These are phyloP conservation scores for Neonectria magnoliae DNA, from an alignment of 2,329 filamentous ascomycete species.

Conservation along the genomic window DNA sequence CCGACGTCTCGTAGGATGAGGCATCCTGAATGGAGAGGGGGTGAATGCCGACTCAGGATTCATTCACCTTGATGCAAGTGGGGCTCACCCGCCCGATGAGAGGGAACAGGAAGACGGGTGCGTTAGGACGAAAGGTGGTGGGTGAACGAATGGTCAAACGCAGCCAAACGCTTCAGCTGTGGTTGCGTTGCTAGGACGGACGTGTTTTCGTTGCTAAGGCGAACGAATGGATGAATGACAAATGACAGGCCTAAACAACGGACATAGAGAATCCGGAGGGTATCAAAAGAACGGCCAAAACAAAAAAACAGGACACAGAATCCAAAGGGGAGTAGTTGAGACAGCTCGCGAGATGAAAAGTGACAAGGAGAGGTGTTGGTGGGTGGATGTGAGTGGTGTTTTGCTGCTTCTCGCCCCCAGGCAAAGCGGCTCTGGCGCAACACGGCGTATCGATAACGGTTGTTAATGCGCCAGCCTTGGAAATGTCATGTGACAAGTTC, in stretches of 20 bases:
- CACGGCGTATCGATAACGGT: conserved; percentile 40
- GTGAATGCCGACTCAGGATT: conserved; percentile 24
- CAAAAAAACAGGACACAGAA: not conserved
- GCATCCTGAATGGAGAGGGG: conserved; percentile 31
- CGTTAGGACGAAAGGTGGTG: not conserved
- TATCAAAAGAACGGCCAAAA: not conserved
- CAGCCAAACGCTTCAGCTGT: not conserved
- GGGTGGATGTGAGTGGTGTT: conserved; percentile 21
- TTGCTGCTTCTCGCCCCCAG: conserved; percentile 29
- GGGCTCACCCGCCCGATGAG: not conserved
- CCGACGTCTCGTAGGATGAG: conserved; percentile 35
- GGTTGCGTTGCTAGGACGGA: not conserved
- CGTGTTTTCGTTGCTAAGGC: not conserved
- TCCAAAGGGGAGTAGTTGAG: not conserved
- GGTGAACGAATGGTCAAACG: not conserved
- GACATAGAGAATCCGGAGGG: not conserved
- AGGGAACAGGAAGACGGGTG: conserved; percentile 8
- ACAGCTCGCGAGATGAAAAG: conserved; percentile 1
- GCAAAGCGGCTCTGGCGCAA: conserved; percentile 37
- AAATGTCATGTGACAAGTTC: conserved; percentile 5
- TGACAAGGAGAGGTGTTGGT: conserved; percentile 22
- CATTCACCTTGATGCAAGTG: conserved; percentile 20
- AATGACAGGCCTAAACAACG: not conserved
- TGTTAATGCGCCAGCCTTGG: conserved; percentile 31
- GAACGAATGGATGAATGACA: not conserved